Percentiles rank a stretch among this genome's conserved stretches.
These are phyloP conservation scores for Tephrocybe sp. DNA, from an alignment of 768 basidiomycete genomes.

Conservation along the genomic window DNA sequence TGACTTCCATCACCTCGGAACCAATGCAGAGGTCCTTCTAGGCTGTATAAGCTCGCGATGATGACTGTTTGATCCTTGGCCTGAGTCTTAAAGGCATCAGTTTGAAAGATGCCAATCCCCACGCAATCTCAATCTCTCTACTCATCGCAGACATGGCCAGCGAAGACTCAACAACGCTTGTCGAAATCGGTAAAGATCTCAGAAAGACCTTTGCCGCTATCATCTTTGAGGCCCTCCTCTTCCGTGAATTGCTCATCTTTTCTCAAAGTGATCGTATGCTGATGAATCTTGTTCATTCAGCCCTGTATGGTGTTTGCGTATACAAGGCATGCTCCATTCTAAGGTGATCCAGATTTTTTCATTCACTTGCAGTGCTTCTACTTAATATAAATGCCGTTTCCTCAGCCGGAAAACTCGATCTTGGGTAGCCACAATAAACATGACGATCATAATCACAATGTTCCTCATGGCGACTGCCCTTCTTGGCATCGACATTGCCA, in stretches of 20 bases:
- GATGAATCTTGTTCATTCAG: not conserved
- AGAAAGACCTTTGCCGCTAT: slow-evolving; percentile 11
- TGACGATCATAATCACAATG: slow-evolving; percentile 6
- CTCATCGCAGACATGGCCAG: no score
- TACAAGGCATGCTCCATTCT: slow-evolving; percentile 10
- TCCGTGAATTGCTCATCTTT: slow-evolving; percentile 5
- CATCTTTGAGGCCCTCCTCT: slow-evolving; percentile 4
- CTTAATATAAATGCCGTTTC: not conserved
- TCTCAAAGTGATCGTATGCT: not conserved
- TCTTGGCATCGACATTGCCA: slow-evolving; percentile 9
- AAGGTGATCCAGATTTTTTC: not conserved
- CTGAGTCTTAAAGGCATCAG: no score
- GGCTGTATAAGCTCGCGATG: no score
- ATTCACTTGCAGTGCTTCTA: not conserved
- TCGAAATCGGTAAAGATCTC: slow-evolving; percentile 4
- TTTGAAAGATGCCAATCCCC: no score
- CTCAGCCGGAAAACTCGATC: slow-evolving; percentile 3
- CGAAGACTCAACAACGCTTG: no score
- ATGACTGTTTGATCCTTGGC: no score
- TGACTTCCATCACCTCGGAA: no score
- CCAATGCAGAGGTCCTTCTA: no score
- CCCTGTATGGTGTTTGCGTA: slow-evolving; percentile 6
- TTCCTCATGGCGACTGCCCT: slow-evolving; percentile 8
- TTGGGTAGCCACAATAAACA: slow-evolving; percentile 4
- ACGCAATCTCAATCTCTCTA: no score